Evolutionary conservation across 177 flowering plant genomes (phyloP).

Genomic region (Telopea speciosissima): DNA sequence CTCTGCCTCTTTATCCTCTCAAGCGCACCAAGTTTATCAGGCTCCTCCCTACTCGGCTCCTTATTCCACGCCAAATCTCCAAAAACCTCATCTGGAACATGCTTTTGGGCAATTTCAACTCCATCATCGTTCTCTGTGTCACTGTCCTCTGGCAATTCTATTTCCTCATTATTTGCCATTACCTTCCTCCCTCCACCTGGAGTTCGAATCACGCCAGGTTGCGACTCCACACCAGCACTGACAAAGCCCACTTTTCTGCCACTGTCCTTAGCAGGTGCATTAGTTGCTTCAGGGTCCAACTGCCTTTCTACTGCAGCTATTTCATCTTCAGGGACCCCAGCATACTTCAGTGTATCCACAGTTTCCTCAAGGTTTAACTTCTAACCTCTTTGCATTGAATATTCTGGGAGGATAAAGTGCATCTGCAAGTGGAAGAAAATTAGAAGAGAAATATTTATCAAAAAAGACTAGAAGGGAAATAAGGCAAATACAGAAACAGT

Average conservation of each 20-base stretch:
- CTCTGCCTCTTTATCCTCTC: conserved; percentile 53
- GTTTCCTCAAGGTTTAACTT: conserved; percentile 62
- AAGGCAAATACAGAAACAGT: neutral
- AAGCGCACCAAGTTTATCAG: conserved; percentile 44
- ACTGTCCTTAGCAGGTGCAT: conserved; percentile 30
- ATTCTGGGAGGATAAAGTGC: conserved; percentile 83
- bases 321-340: conserved; percentile 83
- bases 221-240: conserved; percentile 77
- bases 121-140: conserved; percentile 59
- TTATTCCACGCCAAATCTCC: conserved; percentile 66
- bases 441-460: too few relatives aligned
- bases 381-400: conserved; percentile 79
- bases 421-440: conserved; percentile 44
- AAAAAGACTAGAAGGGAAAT: conserved; percentile 7
- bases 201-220: conserved; percentile 20
- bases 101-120: conserved; percentile 73
- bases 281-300: conserved; percentile 40
- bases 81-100: conserved; percentile 77
- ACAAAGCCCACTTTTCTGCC: conserved; percentile 67
- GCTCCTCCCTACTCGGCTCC: conserved; percentile 25
- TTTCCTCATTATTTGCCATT: conserved; percentile 60
- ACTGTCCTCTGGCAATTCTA: conserved; percentile 74
- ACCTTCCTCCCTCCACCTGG: conserved; percentile 36
- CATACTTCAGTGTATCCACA: conserved; percentile 65
- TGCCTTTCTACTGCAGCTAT: conserved; percentile 93